Evolutionary conservation across 1,284 basidiomycete genomes (phyloP).

Genomic region (Apiotrichum siamense): DNA sequence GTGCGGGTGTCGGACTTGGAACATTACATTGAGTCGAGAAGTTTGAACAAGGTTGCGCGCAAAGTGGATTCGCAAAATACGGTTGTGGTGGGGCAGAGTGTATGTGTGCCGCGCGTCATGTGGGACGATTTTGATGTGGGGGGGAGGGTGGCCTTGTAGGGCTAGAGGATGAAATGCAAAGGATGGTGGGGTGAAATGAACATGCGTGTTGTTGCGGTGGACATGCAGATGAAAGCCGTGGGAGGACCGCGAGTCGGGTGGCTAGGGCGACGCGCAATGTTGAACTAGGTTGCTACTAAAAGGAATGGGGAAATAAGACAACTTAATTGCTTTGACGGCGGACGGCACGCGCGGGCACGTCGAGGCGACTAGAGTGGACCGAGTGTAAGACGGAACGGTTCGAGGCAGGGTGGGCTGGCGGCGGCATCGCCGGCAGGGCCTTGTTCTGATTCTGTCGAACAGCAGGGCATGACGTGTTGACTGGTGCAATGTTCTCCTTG

Average conservation of each 20-base stretch:
- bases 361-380: conserved; percentile 16
- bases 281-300: background rate
- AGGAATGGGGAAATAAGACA: background rate
- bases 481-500: conserved; percentile 45
- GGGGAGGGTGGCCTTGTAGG: background rate
- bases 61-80: background rate
- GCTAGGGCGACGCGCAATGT: background rate
- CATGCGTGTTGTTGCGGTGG: conserved; percentile 3
- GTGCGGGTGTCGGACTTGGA: no score
- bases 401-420: conserved; percentile 2
- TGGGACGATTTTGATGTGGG: background rate
- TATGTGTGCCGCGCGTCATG: background rate
- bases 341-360: conserved; percentile 22
- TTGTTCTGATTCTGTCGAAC: conserved; percentile 12
- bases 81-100: background rate
- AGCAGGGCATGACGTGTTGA: conserved; percentile 5
- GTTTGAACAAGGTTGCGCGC: background rate
- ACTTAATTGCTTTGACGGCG: conserved; percentile 36
- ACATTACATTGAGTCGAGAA: background rate
- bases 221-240: conserved; percentile 1
- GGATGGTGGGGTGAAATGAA: conserved; percentile 6
- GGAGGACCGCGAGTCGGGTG: background rate
- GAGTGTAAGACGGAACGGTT: conserved; percentile 26
- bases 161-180: conserved; percentile 3
- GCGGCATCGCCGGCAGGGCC: conserved; percentile 14